Evolutionary conservation across 345 rosid species (phyloP), one percentile per base, ranked within the genome.

Genomic region (thale cress (Arabidopsis thaliana)): DNA sequence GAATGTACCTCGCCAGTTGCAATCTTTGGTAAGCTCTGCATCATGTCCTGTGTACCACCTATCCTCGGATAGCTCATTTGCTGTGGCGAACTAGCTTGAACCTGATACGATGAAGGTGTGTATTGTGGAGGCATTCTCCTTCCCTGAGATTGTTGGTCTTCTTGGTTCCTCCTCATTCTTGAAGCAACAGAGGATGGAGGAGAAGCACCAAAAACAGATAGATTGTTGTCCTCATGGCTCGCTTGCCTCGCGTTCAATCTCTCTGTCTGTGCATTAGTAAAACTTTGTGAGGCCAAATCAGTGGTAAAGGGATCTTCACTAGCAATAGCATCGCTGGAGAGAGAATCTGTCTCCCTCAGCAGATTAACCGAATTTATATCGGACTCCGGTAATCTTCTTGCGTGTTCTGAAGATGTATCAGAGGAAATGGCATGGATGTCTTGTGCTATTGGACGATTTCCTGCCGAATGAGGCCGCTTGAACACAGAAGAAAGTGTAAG

Each of bases 401-500:
- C 67, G 65, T 56, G 81, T 44, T 80, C 75, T 55, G 96, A 79
- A 73, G 95, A 75, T 67, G 80, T 53, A 64, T 83, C 87, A 42
- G 86, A 76, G 30, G 90, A 74, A 59, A 77, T 59, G 14, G 80
- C 73, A 8, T 85, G 85, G 49, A 82, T 79, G 73, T 88, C 97
- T 67, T 89, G 89, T 57, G 84, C 67, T 74, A 74, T 71, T 32
- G 83, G 85, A 81, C 65, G 80, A 25, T 72, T 86, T 75, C 87
- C 84, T 60, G 89, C 87, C 40, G 93, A 72, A 66, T 85, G 96
- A 81, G 90, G 83, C 81, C 82, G 93, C 82, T 73, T 89, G 84
- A 84, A 93, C 23, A 91, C 88, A 81, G 85, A 92, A 76, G 89
- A 86, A 59, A 88, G 96, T 50, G 90, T 87, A 63, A 89, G 93